These are phyloP conservation scores for Stipa capillata DNA, from an alignment of 176 grass and related monocot genomes.

Conservation along the genomic window DNA sequence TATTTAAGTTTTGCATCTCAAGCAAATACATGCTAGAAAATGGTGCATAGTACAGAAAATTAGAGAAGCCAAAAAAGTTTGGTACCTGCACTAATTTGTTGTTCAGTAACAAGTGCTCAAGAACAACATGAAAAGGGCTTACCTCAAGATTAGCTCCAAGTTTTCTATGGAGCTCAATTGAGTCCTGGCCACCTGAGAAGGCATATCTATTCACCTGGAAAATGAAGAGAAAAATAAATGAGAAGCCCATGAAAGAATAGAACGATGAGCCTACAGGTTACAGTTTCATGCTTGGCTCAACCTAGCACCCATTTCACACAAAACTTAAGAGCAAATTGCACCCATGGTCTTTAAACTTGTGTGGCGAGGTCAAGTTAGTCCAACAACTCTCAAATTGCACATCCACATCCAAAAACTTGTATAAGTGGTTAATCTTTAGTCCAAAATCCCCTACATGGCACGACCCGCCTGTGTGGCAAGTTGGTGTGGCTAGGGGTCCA, in stretches of 20 bases:
- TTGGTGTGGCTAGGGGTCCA: too few species aligned
- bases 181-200: constrained; percentile 91
- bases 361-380: too few species aligned
- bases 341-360: too few species aligned
- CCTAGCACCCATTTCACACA: background rate
- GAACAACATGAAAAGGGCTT: background rate
- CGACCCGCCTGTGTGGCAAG: too few species aligned
- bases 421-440: too few species aligned
- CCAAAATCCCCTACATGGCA: too few species aligned
- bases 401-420: too few species aligned
- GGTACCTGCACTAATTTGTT: background rate
- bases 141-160: constrained; percentile 94
- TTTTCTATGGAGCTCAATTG: constrained; percentile 75
- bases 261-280: background rate
- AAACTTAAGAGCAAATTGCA: too few species aligned
- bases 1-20: background rate
- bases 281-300: background rate
- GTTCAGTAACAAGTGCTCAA: background rate
- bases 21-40: background rate
- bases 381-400: too few species aligned
- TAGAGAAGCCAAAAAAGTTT: background rate
- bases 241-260: background rate
- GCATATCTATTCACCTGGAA: constrained; percentile 84
- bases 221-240: constrained; percentile 9
- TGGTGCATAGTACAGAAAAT: background rate